Base-by-base conservation (phyloP, 2,329 filamentous ascomycete species). In the Lachnellula occidentalis region DNA sequence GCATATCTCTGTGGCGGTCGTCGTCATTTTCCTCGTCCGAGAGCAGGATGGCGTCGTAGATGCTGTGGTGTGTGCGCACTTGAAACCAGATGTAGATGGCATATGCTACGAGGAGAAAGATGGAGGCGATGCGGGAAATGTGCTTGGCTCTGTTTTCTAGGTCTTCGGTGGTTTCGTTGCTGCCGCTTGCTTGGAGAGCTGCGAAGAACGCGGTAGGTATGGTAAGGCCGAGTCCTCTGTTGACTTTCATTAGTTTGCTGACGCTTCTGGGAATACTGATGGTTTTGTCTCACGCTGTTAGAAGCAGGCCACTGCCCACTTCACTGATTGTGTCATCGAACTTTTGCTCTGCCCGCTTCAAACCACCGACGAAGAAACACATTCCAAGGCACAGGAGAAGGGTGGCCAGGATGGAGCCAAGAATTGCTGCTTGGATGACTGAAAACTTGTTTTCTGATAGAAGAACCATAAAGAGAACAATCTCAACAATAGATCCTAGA, bases 371-470 rank as follows among this genome's bases (percentile, higher is more conserved):
- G 58, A 92, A 82, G 74, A 95, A 95, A 68, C 89, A 94, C 50
- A 86, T 67, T 0, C 90, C 90, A 27, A 95, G 72, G 62, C 90
- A 95, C 1, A 95, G 76, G 43, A 95, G 73, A 72, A 94, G 80
- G 31, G 90, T 95, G 12, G 90, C 89, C 36, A 95, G 71, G 43
- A 95, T 87, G 0, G 88, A 92, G 36, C 90, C 90, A 0, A 95
- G 74, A 52, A 95, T 92, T 27, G 90, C 90, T 51, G 88, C 88
- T 67, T 90, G 83, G 62, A 95, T 89, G 62, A 94, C 87, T 15
- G 79, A 76, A 56, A 86, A 84, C 69, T 75, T 70, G 50, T 75
- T 61, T 2, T 74, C 70, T 9, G 68, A 69, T 4, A 94, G 76
- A 45, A 95, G 73, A 2, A 92, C 80, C 75, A 92, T 86, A 71